A percentile compares a stretch with the other conserved stretches of the same genome.
Evolutionary conservation across 768 basidiomycete genomes (phyloP).

Genomic region (Naganishia vishniacii): DNA sequence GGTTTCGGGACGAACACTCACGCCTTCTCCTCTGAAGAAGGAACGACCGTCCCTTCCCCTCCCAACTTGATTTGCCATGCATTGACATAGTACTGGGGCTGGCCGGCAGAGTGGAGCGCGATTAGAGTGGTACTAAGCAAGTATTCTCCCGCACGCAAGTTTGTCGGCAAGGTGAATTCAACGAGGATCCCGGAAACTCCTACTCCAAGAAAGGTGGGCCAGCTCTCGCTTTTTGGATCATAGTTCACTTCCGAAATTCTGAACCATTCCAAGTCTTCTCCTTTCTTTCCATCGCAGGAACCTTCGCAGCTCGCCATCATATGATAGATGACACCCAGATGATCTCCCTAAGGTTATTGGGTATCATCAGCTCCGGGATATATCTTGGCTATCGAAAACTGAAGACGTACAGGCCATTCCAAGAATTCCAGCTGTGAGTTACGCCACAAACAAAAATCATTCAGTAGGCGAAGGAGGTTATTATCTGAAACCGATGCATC

Average conservation of each 20-base stretch:
- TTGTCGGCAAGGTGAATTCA: constrained; percentile 1
- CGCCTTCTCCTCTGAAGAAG: neutral
- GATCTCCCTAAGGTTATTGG: neutral
- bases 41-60: neutral
- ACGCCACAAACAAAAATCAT: no score
- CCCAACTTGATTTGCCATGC: neutral
- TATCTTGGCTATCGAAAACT: no score
- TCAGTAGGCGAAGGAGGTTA: no score
- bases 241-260: constrained; percentile 9
- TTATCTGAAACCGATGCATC: neutral
- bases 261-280: constrained; percentile 20
- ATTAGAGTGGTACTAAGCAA: constrained; percentile 5
- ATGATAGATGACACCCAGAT: neutral
- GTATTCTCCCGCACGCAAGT: neutral
- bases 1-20: neutral
- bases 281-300: constrained; percentile 3
- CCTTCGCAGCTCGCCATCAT: constrained; percentile 19
- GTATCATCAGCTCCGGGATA: neutral
- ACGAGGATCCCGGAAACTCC: neutral
- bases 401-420: constrained; percentile 12
- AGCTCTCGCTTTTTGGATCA: neutral
- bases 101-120: neutral
- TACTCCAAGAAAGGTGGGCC: neutral
- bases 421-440: neutral
- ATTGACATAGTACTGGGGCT: neutral